Conservation (phyloP, 1,284 basidiomycete genomes). For the Cryptococcus neoformans region DNA sequence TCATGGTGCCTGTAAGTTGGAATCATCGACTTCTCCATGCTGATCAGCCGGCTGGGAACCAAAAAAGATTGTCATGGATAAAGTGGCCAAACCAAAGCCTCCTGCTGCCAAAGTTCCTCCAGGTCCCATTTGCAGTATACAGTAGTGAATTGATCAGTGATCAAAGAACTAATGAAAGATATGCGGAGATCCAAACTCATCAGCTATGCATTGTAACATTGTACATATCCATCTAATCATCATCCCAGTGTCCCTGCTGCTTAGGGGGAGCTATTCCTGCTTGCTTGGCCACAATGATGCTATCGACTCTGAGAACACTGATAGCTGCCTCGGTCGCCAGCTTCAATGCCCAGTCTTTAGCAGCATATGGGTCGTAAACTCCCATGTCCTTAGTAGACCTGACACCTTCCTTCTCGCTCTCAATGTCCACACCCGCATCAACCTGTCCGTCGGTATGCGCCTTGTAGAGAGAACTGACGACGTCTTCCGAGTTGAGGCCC, state of each 20-base stretch:
- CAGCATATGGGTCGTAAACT: conserved; percentile 44
- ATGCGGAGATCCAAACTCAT: neutral
- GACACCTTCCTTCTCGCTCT: conserved; percentile 34
- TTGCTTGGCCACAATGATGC: conserved; percentile 89
- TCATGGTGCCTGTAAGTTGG: conserved; percentile 38
- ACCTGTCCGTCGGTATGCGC: conserved; percentile 66
- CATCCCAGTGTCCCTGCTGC: conserved; percentile 51
- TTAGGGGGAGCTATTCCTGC: conserved; percentile 60
- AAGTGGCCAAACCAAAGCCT: conserved; percentile 2
- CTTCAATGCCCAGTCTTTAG: conserved; percentile 51
- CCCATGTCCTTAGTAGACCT: conserved; percentile 20
- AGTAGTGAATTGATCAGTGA: conserved; percentile 3
- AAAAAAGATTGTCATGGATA: conserved; percentile 36
- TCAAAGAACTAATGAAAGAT: neutral
- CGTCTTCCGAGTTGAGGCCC: conserved; percentile 89
- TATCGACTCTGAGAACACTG: conserved; percentile 91
- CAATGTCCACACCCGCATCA: conserved; percentile 76
- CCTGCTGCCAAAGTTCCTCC: conserved; percentile 3
- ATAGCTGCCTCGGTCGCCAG: conserved; percentile 82
- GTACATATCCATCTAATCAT: conserved; percentile 36
- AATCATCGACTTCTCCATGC: neutral
- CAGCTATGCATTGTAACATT: conserved; percentile 3
- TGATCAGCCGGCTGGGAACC: too few species aligned
- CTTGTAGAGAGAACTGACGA: conserved; percentile 81
- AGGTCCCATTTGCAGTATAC: conserved; percentile 15